These are phyloP conservation scores for Aquilaria yunnanensis DNA, from an alignment of 345 rosid species.

Conservation along the genomic window DNA sequence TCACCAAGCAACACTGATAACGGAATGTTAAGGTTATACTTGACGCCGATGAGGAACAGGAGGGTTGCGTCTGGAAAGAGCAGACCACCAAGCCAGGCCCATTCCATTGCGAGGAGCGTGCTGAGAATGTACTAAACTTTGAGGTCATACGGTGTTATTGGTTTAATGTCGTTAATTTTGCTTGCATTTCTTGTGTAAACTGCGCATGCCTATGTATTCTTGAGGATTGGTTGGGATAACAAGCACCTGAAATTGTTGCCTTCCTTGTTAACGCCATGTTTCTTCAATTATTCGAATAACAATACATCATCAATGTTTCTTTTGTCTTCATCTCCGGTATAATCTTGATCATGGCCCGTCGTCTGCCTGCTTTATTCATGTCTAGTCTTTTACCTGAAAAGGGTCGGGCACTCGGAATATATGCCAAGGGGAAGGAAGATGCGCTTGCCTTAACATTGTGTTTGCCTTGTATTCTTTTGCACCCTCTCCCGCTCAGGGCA, in stretches of 20 bases:
- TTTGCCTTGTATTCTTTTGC: constrained; percentile 6
- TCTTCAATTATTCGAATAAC: constrained; percentile 39
- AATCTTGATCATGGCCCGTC: constrained; percentile 3
- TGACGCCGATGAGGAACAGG: constrained; percentile 63
- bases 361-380: constrained; percentile 4
- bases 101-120: constrained; percentile 65
- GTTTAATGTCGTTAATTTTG: constrained; percentile 35
- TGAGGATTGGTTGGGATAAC: constrained; percentile 39
- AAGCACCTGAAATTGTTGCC: constrained; percentile 37
- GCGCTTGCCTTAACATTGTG: constrained; percentile 12
- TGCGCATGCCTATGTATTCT: constrained; percentile 50
- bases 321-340: constrained; percentile 4
- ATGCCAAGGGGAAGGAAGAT: constrained; percentile 3
- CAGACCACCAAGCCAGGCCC: constrained; percentile 53
- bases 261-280: constrained; percentile 32
- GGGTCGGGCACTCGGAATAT: constrained; percentile 14
- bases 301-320: constrained; percentile 18
- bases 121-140: constrained; percentile 62
- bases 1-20: constrained; percentile 69
- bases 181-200: constrained; percentile 48
- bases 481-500: constrained; percentile 14
- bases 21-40: constrained; percentile 76
- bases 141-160: constrained; percentile 32
- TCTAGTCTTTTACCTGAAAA: constrained; percentile 18
- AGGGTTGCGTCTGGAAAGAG: constrained; percentile 49